These are phyloP conservation scores for Verticillium klebahnii DNA, from an alignment of 2,329 filamentous ascomycete genomes.

Conservation along the genomic window DNA sequence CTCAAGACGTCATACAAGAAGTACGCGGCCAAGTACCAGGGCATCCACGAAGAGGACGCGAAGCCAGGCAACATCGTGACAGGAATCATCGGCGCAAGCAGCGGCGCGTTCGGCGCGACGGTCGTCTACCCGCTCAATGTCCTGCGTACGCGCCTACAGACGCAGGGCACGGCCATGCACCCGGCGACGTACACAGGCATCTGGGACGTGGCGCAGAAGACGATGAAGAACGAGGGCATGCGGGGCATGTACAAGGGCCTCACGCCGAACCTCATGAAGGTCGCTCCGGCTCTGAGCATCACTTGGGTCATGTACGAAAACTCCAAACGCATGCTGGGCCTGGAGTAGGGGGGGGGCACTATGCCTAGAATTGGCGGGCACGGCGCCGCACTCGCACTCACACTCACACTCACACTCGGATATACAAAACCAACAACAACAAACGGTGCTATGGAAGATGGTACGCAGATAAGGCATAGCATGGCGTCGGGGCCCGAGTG, in stretches of 20 bases:
- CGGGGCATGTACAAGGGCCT: conserved; percentile 90
- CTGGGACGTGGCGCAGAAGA: conserved; percentile 80
- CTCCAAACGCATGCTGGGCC: conserved; percentile 65
- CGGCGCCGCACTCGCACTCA: background rate
- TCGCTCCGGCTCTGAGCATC: conserved; percentile 92
- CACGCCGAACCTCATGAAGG: conserved; percentile 92
- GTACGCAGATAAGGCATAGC: background rate
- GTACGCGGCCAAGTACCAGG: conserved; percentile 63
- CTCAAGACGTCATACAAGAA: conserved; percentile 71
- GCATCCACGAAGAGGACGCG: conserved; percentile 79
- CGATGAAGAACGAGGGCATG: conserved; percentile 75
- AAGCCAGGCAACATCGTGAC: conserved; percentile 77
- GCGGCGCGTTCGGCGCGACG: conserved; percentile 87
- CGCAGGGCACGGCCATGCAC: conserved; percentile 90
- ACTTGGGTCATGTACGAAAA: conserved; percentile 94
- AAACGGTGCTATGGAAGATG: background rate
- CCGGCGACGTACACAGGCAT: conserved; percentile 87
- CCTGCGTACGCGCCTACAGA: conserved; percentile 85
- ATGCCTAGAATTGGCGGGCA: background rate
- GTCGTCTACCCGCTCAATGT: conserved; percentile 95
- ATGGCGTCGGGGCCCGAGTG: background rate
- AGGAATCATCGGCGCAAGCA: conserved; percentile 84
- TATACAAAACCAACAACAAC: background rate
- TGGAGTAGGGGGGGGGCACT: conserved; percentile 31
- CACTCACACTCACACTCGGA: background rate